Evolutionary conservation across 2,329 filamentous ascomycete genomes (phyloP).

Genomic region (Akanthomyces muscarius): DNA sequence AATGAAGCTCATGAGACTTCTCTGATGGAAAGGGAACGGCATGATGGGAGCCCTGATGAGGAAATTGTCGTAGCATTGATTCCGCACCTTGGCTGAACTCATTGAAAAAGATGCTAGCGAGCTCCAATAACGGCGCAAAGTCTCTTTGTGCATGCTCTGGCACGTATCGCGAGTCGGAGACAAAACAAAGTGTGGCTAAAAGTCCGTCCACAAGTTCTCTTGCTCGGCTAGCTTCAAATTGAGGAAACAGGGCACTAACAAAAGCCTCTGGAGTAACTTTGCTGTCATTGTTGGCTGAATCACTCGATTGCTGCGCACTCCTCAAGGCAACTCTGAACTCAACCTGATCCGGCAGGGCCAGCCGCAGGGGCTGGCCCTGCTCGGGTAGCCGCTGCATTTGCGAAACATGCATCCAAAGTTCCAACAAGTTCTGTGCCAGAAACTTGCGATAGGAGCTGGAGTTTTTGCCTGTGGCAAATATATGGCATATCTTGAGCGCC

Average conservation of each 20-base stretch:
- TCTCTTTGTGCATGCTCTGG: slow-evolving; percentile 16
- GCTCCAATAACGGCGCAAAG: slow-evolving; percentile 29
- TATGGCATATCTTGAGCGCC: slow-evolving; percentile 31
- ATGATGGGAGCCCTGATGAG: neutral
- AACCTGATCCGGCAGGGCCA: neutral
- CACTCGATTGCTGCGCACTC: neutral
- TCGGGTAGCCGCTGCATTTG: slow-evolving; percentile 19
- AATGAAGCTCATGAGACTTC: slow-evolving; percentile 23
- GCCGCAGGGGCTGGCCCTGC: slow-evolving; percentile 12
- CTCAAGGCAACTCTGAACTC: neutral
- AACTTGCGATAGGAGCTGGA: slow-evolving; percentile 17
- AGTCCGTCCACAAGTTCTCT: slow-evolving; percentile 30
- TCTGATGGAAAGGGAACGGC: slow-evolving; percentile 16
- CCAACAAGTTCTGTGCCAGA: slow-evolving; percentile 13
- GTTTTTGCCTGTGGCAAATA: slow-evolving; percentile 21
- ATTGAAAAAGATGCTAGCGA: slow-evolving; percentile 5
- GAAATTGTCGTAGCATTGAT: slow-evolving; percentile 4
- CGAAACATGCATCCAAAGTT: slow-evolving; percentile 17
- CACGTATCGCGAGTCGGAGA: slow-evolving; percentile 27
- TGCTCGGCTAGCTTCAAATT: slow-evolving; percentile 26
- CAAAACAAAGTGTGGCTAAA: slow-evolving; percentile 29
- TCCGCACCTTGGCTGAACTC: neutral
- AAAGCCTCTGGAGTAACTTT: neutral
- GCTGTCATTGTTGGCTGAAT: neutral
- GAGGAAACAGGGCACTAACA: slow-evolving; percentile 31